Conservation (phyloP, 768 basidiomycete genomes). For the Mycena kentingensis region DNA sequence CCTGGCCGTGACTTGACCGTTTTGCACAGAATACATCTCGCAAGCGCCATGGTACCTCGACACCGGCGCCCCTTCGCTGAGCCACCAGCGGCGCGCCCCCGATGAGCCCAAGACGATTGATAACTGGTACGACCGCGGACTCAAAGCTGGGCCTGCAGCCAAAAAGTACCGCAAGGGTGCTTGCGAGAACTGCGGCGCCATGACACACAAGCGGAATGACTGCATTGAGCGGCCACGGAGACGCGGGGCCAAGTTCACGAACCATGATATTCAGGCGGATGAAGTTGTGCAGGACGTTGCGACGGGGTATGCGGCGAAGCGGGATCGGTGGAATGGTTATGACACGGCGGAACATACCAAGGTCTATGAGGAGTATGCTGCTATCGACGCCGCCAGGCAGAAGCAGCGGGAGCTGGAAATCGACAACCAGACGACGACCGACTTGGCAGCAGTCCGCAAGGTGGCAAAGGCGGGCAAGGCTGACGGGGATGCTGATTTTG, state of each 20-base stretch:
- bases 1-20: neutral
- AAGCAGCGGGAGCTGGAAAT: conserved; percentile 95
- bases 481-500: conserved; percentile 89
- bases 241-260: conserved; percentile 92
- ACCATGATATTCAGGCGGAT: conserved; percentile 87
- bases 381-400: conserved; percentile 87
- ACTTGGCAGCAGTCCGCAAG: conserved; percentile 87
- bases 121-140: conserved; percentile 89
- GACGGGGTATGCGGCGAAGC: conserved; percentile 86
- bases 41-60: conserved; percentile 99
- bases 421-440: conserved; percentile 94
- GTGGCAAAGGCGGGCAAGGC: conserved; percentile 88
- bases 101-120: conserved; percentile 74
- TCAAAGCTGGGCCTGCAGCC: conserved; percentile 83
- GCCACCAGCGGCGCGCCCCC: conserved; percentile 86
- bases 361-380: conserved; percentile 93
- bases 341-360: conserved; percentile 83
- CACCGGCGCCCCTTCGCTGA: conserved; percentile 89
- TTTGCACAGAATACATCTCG: conserved; percentile 84
- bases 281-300: conserved; percentile 84
- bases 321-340: conserved; percentile 99
- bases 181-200: conserved; percentile 98
- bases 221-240: conserved; percentile 96
- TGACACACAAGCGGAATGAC: conserved; percentile 89
- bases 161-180: conserved; percentile 98